Base-by-base conservation (phyloP, 2,329 filamentous ascomycete species). In the Arthrobotrys iridis region DNA sequence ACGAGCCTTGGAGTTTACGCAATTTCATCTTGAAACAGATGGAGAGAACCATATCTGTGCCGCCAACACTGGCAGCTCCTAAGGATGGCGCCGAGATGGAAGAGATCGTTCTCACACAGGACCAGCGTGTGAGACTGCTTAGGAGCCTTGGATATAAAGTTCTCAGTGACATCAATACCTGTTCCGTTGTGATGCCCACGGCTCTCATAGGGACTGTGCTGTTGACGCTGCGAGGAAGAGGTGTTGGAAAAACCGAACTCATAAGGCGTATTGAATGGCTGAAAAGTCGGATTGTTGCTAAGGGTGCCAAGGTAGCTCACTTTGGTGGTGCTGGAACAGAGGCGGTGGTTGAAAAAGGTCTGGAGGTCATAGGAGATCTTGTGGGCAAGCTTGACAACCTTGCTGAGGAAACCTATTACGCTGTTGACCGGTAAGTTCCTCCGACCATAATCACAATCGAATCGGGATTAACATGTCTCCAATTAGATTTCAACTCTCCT, bases 151-250 rank as follows among this genome's bases (percentile, higher is more conserved):
- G 95, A 0, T 99, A 97, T 83, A 91, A 92, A 79, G 93, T 98
- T 0, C 85, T 99, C 1, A 90, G 91, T 0, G 92, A 99, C 79
- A 99, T 99, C 83, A 99, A 99, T 81, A 88, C 90, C 33, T 94
- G 97, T 1, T 97, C 93, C 0, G 95, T 99, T 0, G 93, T 99
- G 52, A 99, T 99, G 95, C 95, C 95, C 0, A 98, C 95, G 0
- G 94, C 95, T 0, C 86, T 99, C 45, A 96, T 99, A 24, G 95
- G 95, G 4, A 99, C 95, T 0, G 92, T 98, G 0, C 85, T 99
- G 0, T 85, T 99, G 11, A 99, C 95, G 0, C 86, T 99, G 2
- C 88, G 95, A 80, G 95, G 95, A 0, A 90, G 95, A 55, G 95
- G 95, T 18, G 93, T 98, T 0, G 94, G 95, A 22, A 93, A 93